These are phyloP conservation scores for Periconia digitata DNA, from an alignment of 2,329 filamentous ascomycete genomes.

Conservation along the genomic window DNA sequence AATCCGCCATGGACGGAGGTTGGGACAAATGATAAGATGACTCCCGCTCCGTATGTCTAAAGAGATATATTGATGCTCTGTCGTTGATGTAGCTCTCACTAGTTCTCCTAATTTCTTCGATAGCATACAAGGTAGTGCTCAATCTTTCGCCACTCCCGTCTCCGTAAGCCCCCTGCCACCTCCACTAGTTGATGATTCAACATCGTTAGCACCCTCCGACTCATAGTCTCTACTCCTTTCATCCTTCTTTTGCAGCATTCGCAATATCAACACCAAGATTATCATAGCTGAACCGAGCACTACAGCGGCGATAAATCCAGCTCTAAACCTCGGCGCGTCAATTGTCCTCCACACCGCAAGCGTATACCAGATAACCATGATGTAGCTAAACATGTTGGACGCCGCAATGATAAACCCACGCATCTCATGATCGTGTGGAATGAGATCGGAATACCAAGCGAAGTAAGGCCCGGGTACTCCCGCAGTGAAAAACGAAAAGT, in stretches of 20 bases:
- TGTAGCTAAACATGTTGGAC: conserved; percentile 28
- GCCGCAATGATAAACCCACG: conserved; percentile 25
- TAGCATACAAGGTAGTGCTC: too few species aligned
- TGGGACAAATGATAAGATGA: too few species aligned
- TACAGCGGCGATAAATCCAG: conserved; percentile 23
- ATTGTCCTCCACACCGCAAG: conserved; percentile 24
- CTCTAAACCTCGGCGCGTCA: conserved; percentile 22
- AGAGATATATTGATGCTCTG: too few species aligned
- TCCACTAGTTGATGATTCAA: neutral
- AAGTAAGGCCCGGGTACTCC: conserved; percentile 28
- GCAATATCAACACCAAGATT: conserved; percentile 13
- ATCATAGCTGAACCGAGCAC: conserved; percentile 24
- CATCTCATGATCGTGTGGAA: conserved; percentile 30
- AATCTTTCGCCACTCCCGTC: too few species aligned
- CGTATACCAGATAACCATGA: conserved; percentile 22
- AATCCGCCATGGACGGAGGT: too few species aligned
- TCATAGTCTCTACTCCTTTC: conserved; percentile 7
- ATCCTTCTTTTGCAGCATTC: conserved; percentile 18
- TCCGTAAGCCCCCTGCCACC: too few species aligned
- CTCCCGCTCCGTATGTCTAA: too few species aligned
- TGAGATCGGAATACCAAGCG: conserved; percentile 28
- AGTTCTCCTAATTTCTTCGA: too few species aligned
- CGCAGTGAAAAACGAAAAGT: conserved; percentile 22
- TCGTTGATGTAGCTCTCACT: too few species aligned
- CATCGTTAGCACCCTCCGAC: neutral